phyloP scores from a whole-genome alignment of 306 rosid species.

The Ochetophila trinervis region DNA sequence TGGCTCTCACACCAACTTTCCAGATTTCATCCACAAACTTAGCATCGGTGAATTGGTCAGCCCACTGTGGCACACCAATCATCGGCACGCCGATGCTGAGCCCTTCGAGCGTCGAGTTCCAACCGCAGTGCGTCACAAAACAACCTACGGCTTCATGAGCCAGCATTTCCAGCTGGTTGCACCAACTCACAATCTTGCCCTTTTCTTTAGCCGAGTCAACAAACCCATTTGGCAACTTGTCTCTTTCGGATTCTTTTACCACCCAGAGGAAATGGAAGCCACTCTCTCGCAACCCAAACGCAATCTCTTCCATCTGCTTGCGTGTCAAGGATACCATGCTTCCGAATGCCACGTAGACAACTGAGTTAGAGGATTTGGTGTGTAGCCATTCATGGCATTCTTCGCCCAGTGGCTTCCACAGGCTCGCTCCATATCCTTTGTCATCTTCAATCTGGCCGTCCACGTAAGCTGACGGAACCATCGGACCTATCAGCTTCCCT shows the following conservation, averaged over 20 bases:
- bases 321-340: conserved; percentile 31
- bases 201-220: conserved; percentile 27
- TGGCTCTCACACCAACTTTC: conserved; percentile 55
- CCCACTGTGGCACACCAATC: conserved; percentile 64
- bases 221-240: conserved; percentile 36
- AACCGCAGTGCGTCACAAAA: conserved; percentile 64
- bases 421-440: conserved; percentile 33
- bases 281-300: conserved; percentile 31
- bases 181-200: conserved; percentile 45
- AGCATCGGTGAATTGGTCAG: conserved; percentile 61
- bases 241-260: conserved; percentile 22
- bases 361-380: conserved; percentile 28
- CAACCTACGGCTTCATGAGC: conserved; percentile 48
- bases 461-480: conserved; percentile 48
- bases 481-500: conserved; percentile 35
- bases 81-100: conserved; percentile 62
- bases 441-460: conserved; percentile 32
- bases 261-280: conserved; percentile 38
- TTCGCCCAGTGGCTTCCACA: conserved; percentile 23
- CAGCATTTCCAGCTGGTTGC: conserved; percentile 58
- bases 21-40: conserved; percentile 58
- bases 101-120: conserved; percentile 72
- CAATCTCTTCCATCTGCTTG: conserved; percentile 35
- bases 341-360: conserved; percentile 47
- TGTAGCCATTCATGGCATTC: conserved; percentile 34